These are phyloP conservation scores for Nakaseomyces nivariensis DNA, from an alignment of 1,139 yeast genomes.

Conservation along the genomic window DNA sequence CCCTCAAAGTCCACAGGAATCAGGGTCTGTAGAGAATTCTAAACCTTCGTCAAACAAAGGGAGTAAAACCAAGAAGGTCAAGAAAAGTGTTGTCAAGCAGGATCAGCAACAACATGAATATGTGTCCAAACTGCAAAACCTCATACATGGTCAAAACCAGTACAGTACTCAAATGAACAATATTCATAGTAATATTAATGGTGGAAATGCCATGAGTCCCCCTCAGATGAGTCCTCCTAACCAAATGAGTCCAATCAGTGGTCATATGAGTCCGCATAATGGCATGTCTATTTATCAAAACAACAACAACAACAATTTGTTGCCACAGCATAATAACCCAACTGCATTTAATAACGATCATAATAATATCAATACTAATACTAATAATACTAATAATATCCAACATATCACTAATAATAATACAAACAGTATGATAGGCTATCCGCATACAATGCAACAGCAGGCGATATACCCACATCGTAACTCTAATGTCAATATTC, in stretches of 20 bases:
- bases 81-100: constrained; percentile 8
- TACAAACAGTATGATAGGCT: neutral
- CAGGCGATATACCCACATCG: neutral
- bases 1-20: neutral
- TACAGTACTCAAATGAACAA: too few relatives aligned
- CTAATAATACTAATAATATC: neutral
- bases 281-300: neutral
- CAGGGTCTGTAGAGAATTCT: neutral
- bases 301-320: neutral
- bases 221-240: too few relatives aligned
- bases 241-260: neutral
- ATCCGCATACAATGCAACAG: neutral
- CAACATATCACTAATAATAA: neutral
- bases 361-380: neutral
- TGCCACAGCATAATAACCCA: neutral
- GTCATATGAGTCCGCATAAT: neutral
- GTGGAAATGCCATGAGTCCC: too few relatives aligned
- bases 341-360: neutral
- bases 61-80: constrained; percentile 1
- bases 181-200: too few relatives aligned
- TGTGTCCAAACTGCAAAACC: neutral
- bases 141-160: neutral
- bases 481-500: neutral
- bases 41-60: neutral
- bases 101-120: neutral